Conservation (phyloP, 2,329 filamentous ascomycete genomes). For the Fusarium lyarnte region DNA sequence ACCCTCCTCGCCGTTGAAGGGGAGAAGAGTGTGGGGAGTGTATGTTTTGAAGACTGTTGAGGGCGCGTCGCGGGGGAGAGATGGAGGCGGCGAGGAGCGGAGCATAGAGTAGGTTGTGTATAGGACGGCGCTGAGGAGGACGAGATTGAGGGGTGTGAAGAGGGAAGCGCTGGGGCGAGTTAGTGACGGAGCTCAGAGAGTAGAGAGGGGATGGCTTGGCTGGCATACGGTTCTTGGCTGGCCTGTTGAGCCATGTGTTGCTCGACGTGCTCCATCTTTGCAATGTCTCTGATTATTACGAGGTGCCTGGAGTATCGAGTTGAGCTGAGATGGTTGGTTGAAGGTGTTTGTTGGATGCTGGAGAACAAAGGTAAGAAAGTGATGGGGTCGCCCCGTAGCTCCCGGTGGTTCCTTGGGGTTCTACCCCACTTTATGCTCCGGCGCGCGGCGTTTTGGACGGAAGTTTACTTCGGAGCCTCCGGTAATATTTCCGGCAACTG, state of each 20-base stretch:
- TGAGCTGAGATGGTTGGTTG: not conserved
- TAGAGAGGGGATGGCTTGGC: not conserved
- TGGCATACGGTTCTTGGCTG: constrained; percentile 53
- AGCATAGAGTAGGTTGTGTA: constrained; percentile 68
- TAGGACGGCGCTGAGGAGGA: constrained; percentile 65
- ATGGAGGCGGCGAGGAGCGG: constrained; percentile 57
- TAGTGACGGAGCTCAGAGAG: not conserved
- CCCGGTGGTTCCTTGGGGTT: constrained; percentile 29
- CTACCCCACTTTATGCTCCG: constrained; percentile 27
- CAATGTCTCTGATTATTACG: not conserved
- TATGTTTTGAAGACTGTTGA: constrained; percentile 73
- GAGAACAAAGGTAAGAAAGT: constrained; percentile 1
- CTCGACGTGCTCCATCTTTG: constrained; percentile 67
- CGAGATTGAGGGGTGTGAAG: constrained; percentile 70
- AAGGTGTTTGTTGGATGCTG: not conserved
- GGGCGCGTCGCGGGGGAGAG: constrained; percentile 62
- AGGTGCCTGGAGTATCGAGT: not conserved
- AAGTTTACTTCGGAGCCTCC: constrained; percentile 9
- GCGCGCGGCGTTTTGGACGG: constrained; percentile 21
- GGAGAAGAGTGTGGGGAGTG: constrained; percentile 82
- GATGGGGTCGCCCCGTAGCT: constrained; percentile 10
- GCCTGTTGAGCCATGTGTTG: constrained; percentile 65
- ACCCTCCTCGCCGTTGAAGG: constrained; percentile 80
- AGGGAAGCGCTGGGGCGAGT: constrained; percentile 52
- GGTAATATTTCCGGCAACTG: not conserved